These are phyloP conservation scores for Gossypium arboreum DNA, from an alignment of 345 rosid genomes.

Conservation along the genomic window DNA sequence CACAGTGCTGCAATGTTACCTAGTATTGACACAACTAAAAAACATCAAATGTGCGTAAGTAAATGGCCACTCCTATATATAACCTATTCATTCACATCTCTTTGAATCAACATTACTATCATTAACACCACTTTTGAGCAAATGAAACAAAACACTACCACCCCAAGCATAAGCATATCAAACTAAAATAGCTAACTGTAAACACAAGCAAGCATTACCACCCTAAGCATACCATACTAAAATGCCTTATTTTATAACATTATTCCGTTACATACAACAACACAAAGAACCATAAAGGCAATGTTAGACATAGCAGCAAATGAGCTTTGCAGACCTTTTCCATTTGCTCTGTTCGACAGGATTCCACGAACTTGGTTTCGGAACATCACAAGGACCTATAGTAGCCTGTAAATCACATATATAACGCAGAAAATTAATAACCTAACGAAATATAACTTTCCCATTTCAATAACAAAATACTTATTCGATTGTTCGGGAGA, in stretches of 20 bases:
- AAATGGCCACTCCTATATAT: too few species aligned
- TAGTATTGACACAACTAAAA: background rate
- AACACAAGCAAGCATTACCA: background rate
- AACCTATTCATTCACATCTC: background rate
- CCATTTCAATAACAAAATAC: slow-evolving; percentile 1
- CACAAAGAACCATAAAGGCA: background rate
- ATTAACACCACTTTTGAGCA: background rate
- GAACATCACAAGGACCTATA: slow-evolving; percentile 77
- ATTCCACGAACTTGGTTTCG: slow-evolving; percentile 93
- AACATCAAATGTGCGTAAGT: background rate
- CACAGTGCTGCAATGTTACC: background rate
- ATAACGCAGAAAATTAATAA: slow-evolving; percentile 21
- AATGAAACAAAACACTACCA: background rate
- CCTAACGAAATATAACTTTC: slow-evolving; percentile 11
- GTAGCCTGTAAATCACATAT: slow-evolving; percentile 66
- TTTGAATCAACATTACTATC: background rate
- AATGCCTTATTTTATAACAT: background rate
- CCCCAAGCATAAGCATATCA: background rate
- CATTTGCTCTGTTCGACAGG: slow-evolving; percentile 96
- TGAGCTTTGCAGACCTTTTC: slow-evolving; percentile 57
- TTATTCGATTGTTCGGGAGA: background rate
- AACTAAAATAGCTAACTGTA: background rate
- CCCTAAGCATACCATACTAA: background rate
- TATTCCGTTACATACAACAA: background rate
- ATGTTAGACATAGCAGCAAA: background rate